A percentile compares a stretch with the other conserved stretches of the same genome.
These are phyloP conservation scores for Suillus brevipes DNA, from an alignment of 768 basidiomycete species.

Conservation along the genomic window DNA sequence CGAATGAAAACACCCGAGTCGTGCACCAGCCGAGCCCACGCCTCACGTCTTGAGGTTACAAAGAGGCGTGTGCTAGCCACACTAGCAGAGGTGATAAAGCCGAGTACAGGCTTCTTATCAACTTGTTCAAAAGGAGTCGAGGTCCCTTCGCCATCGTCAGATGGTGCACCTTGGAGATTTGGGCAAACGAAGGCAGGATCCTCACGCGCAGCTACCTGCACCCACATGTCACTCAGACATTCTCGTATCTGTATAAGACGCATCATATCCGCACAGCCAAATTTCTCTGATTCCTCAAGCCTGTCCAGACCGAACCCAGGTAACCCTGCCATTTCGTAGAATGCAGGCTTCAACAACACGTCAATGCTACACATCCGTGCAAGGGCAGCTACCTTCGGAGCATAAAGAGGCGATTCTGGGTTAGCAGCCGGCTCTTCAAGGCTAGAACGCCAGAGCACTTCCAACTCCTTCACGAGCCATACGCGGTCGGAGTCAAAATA, in stretches of 20 bases:
- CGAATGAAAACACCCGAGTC: conserved; percentile 25
- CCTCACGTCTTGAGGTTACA: background rate
- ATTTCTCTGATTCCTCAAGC: background rate
- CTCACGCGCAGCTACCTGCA: background rate
- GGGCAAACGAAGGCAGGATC: background rate
- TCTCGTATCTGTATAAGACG: conserved; percentile 1
- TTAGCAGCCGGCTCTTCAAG: conserved; percentile 17
- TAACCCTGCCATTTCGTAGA: conserved; percentile 37
- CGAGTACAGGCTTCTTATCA: background rate
- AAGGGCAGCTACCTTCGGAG: conserved; percentile 32
- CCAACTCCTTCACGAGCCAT: conserved; percentile 31
- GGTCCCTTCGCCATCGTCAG: background rate
- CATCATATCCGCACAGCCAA: background rate
- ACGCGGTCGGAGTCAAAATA: conserved; percentile 29
- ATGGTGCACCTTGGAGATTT: background rate
- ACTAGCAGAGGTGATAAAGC: conserved; percentile 17
- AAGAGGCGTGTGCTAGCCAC: conserved; percentile 3
- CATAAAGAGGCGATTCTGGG: conserved; percentile 17
- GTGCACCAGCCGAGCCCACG: conserved; percentile 16
- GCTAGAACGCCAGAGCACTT: conserved; percentile 30
- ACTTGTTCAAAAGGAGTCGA: background rate
- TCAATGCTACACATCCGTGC: conserved; percentile 30
- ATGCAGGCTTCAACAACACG: conserved; percentile 35
- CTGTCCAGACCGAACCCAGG: background rate
- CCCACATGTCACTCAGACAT: conserved; percentile 1